Percentiles rank a stretch among this genome's conserved stretches.
Evolutionary conservation across 2,329 filamentous ascomycete genomes (phyloP).

Genomic region (Sporothrix brasiliensis): DNA sequence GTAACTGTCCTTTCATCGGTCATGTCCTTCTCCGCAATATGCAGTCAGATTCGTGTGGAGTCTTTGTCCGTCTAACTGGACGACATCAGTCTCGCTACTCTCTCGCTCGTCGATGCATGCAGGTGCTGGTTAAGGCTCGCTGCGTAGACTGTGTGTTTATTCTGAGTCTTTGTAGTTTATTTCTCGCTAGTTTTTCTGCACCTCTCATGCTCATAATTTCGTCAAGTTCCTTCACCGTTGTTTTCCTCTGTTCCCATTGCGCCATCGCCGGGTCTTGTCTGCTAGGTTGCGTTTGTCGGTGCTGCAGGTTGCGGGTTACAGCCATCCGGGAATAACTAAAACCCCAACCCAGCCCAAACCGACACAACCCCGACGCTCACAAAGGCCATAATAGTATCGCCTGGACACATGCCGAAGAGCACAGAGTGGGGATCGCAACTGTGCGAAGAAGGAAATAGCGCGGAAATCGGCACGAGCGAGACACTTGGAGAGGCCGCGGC

Average conservation of each 20-base stretch:
- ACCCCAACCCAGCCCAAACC: not conserved
- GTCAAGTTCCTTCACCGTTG: not conserved
- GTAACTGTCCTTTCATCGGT: not conserved
- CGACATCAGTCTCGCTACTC: not conserved
- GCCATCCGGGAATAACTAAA: conserved; percentile 13
- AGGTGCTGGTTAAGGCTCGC: too few species aligned
- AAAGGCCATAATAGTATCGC: not conserved
- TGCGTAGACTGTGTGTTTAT: not conserved
- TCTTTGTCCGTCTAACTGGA: too few species aligned
- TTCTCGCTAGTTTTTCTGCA: not conserved
- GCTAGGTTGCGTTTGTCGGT: not conserved
- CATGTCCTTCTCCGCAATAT: not conserved
- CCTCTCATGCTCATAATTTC: not conserved
- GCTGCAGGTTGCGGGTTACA: not conserved
- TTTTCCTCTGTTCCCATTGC: not conserved
- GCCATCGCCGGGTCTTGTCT: not conserved
- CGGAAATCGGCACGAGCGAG: not conserved
- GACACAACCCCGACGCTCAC: not conserved
- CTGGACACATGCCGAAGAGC: not conserved
- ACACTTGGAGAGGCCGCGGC: not conserved
- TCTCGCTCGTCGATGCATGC: not conserved
- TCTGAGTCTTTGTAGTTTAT: not conserved
- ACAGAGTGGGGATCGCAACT: not conserved
- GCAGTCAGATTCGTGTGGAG: too few species aligned
- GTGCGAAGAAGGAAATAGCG: not conserved